Base-by-base conservation (phyloP, 2,329 filamentous ascomycete genomes). In the Penicillium glabrum region DNA sequence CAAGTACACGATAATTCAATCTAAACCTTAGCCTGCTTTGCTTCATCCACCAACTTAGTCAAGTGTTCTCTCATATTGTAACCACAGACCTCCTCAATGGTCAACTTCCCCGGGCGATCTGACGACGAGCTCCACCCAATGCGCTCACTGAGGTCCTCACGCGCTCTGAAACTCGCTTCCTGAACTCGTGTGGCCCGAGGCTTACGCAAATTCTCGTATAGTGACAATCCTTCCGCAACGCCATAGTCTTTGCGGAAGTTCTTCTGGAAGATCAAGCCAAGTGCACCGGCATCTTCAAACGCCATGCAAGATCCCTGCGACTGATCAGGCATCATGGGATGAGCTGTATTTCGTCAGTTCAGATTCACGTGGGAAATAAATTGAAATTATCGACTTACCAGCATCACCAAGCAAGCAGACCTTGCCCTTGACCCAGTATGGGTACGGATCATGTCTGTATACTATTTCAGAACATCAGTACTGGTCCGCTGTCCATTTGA, bases 281-380 rank as follows among this genome's bases (percentile, higher is more conserved):
- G 51, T 1, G 72, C 73, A 0, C 67, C 75, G 5, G 75, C 75
- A 56, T 79, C 75, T 59, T 79, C 76, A 31, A 78, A 73, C 0
- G 75, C 75, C 66, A 70, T 70, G 54, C 73, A 77, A 1, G 72
- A 74, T 7, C 75, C 64, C 59, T 70, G 64, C 8, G 61, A 64
- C 29, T 72, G 70, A 44, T 72, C 68, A 1, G 70, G 71, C 61
- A 72, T 65, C 67, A 73, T 72, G 1, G 71, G 67, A 49, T 72
- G 71, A 1, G 71, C 71, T 62, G 16, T 5, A 27, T 21, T 6
- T 21, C 24, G 11, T 47, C 5, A 51, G 49, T n/a, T 21, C 37
- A 5, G n/a, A 26, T 31, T 31, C 29, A 31, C 5, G 29, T 6
- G 11, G 29, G 4, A 4, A 3, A 31, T 13, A 5, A 14, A 13